Evolutionary conservation across 495 filamentous ascomycete genomes (phyloP), one percentile per base, ranked within the genome.

Genomic region (Neurospora sp.): DNA sequence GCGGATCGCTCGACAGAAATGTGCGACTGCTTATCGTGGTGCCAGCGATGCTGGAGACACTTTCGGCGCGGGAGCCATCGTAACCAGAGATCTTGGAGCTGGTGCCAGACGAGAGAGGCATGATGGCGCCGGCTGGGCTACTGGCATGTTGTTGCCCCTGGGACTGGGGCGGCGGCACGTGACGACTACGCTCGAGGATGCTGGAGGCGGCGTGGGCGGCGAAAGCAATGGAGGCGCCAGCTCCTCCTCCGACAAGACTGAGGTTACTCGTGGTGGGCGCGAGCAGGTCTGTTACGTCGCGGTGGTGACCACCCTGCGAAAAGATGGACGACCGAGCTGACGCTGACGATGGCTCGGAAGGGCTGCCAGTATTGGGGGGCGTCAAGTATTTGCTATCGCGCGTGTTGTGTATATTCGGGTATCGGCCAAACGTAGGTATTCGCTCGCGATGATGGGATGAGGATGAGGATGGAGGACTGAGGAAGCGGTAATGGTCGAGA

Each of bases 11-110:
- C 37, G 80, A 81, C 14, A 77, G 74, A 76, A 80, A 75, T 12
- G 79, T 82, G 68, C 80, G 79, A 20, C 71, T 79, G 78, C 79
- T 80, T 69, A 79, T 74, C 53, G 80, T 74, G 16, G 79, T 79
- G 39, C 75, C 80, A 31, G 81, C 79, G 59, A 78, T 73, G 74
- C 80, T 80, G 68, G 81, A 82, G 40, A 83, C 65, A 78, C 80
- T 83, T 73, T 82, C 83, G 77, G 79, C 73, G 73, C 82, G 81
- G 73, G 73, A 73, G 73, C 72, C 70, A 44, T 73, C 71, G 48
- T 72, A 72, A 70, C 72, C 73, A 39, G 73, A 71, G 31, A 40
- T 37, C 71, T 75, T 76, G 40, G 77, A 75, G 70, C 73, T 73
- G 75, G 75, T 69, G 48, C 78, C 76, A 69, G 77, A 70, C 61